Evolutionary conservation across 306 rosid species (phyloP).

Genomic region (Vigna radiata): DNA sequence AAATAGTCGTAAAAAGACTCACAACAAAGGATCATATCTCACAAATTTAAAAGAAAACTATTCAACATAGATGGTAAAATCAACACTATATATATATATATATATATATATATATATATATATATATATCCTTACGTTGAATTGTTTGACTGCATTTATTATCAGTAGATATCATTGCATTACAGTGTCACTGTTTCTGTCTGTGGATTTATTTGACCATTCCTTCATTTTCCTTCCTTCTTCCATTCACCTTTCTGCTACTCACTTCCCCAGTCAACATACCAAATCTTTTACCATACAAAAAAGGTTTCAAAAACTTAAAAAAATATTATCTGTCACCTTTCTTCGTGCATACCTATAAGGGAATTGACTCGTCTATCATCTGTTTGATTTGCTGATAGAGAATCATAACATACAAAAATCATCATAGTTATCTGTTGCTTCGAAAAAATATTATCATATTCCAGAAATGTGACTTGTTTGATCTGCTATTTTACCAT

Average conservation of each 20-base stretch:
- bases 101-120: too few species aligned
- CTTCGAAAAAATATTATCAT: too few species aligned
- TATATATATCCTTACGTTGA: background rate
- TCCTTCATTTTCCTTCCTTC: background rate
- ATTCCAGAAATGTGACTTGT: background rate
- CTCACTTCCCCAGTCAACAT: conserved; percentile 8
- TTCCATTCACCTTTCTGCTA: conserved; percentile 14
- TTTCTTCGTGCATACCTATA: background rate
- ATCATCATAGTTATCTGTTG: too few species aligned
- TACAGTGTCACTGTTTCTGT: background rate
- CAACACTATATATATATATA: background rate
- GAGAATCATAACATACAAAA: too few species aligned
- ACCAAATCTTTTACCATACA: background rate
- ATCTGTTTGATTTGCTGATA: too few species aligned
- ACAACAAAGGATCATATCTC: background rate
- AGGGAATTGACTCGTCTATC: background rate
- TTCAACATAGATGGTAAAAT: background rate
- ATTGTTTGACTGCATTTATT: conserved; percentile 42
- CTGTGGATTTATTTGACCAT: conserved; percentile 36
- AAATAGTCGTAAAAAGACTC: background rate
- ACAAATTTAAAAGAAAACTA: background rate
- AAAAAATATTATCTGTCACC: background rate
- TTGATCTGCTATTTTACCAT: background rate
- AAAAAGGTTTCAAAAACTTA: background rate
- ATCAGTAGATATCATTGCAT: background rate